phyloP scores from a whole-genome alignment of 176 grass and related monocot species.

The Tillandsia fasciculata region DNA sequence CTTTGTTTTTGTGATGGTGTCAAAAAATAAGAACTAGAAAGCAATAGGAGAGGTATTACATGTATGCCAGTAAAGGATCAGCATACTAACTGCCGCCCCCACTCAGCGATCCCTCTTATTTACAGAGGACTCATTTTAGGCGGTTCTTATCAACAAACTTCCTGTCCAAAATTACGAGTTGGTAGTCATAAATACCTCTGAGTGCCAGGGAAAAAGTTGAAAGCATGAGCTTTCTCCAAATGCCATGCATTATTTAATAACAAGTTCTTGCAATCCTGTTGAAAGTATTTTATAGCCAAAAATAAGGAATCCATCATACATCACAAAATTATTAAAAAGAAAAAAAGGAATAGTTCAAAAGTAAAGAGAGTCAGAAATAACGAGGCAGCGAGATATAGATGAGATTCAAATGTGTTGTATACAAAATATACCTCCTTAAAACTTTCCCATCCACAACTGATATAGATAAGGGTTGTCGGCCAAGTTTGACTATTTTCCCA shows the following conservation, averaged over 20 bases:
- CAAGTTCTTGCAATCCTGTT: conserved; percentile 79
- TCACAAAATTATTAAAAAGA: neutral
- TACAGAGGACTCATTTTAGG: too few species aligned
- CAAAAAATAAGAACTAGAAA: too few species aligned
- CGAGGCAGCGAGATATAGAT: neutral
- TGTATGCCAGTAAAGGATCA: too few species aligned
- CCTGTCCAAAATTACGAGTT: neutral
- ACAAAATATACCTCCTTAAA: conserved; percentile 66
- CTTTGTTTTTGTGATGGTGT: too few species aligned
- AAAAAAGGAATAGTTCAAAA: neutral
- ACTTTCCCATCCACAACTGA: conserved; percentile 96
- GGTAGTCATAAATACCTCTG: conserved; percentile 45
- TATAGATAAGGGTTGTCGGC: conserved; percentile 83
- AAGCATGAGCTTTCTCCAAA: conserved; percentile 88
- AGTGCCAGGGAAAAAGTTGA: conserved; percentile 97
- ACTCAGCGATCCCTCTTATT: too few species aligned
- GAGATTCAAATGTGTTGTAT: neutral
- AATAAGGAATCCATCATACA: neutral
- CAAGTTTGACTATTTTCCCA: conserved; percentile 49
- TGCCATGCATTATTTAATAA: conserved; percentile 72
- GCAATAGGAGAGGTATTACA: too few species aligned
- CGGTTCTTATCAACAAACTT: neutral
- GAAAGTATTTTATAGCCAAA: conserved; percentile 12
- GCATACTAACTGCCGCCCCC: too few species aligned
- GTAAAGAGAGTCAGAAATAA: neutral